phyloP scores from a whole-genome alignment of 192 early-diverging fungal species.

The Coemansia brasiliensis region DNA sequence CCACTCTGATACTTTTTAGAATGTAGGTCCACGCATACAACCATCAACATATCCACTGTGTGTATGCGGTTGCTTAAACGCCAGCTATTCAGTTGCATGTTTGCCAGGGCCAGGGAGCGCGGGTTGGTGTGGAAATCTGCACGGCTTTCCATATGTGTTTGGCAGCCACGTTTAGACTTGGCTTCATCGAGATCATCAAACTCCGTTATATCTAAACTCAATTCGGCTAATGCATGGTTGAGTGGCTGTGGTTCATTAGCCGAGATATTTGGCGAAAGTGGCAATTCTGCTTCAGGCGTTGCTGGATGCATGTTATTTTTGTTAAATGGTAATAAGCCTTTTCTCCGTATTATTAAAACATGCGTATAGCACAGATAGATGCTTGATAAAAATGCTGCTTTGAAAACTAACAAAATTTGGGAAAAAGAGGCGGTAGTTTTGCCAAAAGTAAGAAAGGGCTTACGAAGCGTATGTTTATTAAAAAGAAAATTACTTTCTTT shows the following conservation, averaged over 20 bases:
- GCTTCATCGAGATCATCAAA: not conserved
- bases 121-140: conserved; percentile 52
- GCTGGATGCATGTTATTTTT: not conserved
- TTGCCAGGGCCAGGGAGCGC: conserved; percentile 34
- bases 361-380: too few species aligned
- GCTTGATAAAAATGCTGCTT: too few species aligned
- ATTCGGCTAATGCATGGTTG: not conserved
- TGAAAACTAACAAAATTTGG: too few species aligned
- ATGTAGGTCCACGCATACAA: conserved; percentile 91
- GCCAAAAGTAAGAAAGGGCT: too few species aligned
- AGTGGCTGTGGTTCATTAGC: not conserved
- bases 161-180: not conserved
- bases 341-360: too few species aligned
- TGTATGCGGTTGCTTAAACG: conserved; percentile 67
- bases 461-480: too few species aligned
- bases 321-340: too few species aligned
- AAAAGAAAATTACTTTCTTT: too few species aligned
- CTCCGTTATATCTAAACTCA: too few species aligned
- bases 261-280: not conserved
- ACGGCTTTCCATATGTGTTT: conserved; percentile 31
- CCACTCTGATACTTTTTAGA: conserved; percentile 85
- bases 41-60: conserved; percentile 82
- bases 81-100: conserved; percentile 60
- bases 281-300: not conserved
- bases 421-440: too few species aligned